Conservation (phyloP, 2,329 filamentous ascomycete species). For the Cordyceps javanica region DNA sequence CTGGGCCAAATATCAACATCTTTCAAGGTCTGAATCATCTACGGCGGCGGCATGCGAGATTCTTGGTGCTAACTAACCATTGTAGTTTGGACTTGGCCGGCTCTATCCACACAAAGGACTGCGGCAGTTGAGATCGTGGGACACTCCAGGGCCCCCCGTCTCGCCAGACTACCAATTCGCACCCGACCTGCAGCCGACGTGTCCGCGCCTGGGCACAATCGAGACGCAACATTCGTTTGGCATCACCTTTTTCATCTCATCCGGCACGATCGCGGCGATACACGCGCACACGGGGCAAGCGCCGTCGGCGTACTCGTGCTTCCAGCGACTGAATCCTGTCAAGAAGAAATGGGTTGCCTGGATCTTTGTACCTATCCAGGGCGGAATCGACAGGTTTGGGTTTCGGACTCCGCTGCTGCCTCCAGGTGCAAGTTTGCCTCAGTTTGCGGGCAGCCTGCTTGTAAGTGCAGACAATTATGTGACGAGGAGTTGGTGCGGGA, state of each 20-base stretch:
- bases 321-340: constrained; percentile 3
- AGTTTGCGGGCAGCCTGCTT: not conserved
- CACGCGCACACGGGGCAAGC: constrained; percentile 5
- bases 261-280: constrained; percentile 5
- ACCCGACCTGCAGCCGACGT: not conserved
- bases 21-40: not conserved
- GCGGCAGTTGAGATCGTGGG: not conserved
- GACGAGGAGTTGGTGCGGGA: not conserved
- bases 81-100: constrained; percentile 1
- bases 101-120: not conserved
- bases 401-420: constrained; percentile 6
- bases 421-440: not conserved
- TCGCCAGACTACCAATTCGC: not conserved
- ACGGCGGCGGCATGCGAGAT: not conserved
- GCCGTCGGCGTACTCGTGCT: constrained; percentile 5
- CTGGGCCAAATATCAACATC: not conserved
- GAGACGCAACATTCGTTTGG: constrained; percentile 5
- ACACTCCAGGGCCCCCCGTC: constrained; percentile 3
- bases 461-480: not conserved
- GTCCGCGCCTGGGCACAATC: not conserved
- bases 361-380: constrained; percentile 3
- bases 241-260: constrained; percentile 9
- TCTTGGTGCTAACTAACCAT: not conserved
- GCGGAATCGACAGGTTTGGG: constrained; percentile 3
- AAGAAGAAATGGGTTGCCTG: constrained; percentile 8